Conservation (phyloP, 169 alveolate genomes). For the Plasmodium fragile region DNA sequence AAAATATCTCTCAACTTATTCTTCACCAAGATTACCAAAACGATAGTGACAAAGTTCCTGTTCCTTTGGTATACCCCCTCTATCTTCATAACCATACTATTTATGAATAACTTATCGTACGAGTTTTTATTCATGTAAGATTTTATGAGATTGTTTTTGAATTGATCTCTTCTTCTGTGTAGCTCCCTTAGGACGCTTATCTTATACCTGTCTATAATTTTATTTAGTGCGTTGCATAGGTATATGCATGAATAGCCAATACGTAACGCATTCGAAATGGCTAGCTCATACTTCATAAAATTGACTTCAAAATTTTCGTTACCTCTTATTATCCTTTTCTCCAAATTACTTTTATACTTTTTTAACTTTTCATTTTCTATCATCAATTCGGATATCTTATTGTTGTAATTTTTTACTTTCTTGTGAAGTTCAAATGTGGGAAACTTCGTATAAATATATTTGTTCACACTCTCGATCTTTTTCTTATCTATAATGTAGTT, state of each 20-base stretch:
- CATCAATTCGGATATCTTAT: slow-evolving; percentile 51
- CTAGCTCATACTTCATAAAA: slow-evolving; percentile 64
- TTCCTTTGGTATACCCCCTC: slow-evolving; percentile 26
- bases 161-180: slow-evolving; percentile 28
- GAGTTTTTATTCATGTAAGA: slow-evolving; percentile 13
- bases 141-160: slow-evolving; percentile 29
- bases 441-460: slow-evolving; percentile 65
- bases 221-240: slow-evolving; percentile 35
- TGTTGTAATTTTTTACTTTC: slow-evolving; percentile 53
- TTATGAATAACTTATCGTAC: slow-evolving; percentile 17
- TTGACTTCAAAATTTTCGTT: slow-evolving; percentile 36
- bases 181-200: slow-evolving; percentile 19
- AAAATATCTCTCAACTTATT: slow-evolving; percentile 17
- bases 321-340: slow-evolving; percentile 41
- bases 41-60: slow-evolving; percentile 4
- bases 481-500: slow-evolving; percentile 36
- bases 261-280: slow-evolving; percentile 59
- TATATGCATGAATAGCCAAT: slow-evolving; percentile 39
- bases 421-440: slow-evolving; percentile 68
- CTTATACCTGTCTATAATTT: slow-evolving; percentile 33
- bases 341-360: slow-evolving; percentile 34
- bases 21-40: slow-evolving; percentile 38
- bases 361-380: slow-evolving; percentile 64
- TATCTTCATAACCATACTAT: slow-evolving; percentile 18
- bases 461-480: slow-evolving; percentile 18